A percentile compares a stretch with the other conserved stretches of the same genome.
Conservation (phyloP, 805 yeast genomes). For the Hanseniaspora jakobsenii region DNA sequence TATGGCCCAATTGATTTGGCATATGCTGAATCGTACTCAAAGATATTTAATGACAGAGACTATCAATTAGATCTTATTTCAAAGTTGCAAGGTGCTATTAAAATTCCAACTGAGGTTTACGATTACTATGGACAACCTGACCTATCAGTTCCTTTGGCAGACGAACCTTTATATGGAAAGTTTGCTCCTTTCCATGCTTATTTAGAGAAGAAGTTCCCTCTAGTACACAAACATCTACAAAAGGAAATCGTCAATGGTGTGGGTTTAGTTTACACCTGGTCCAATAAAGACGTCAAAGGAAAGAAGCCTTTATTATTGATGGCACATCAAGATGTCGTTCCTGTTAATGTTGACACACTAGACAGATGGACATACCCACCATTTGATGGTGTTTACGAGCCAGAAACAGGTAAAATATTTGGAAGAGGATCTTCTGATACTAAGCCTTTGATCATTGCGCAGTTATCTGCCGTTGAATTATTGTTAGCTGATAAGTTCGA, state of each 20-base stretch:
- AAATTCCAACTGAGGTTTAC: constrained; percentile 45
- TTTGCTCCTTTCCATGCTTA: constrained; percentile 41
- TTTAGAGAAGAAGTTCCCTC: constrained; percentile 44
- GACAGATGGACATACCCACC: constrained; percentile 56
- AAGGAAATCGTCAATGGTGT: constrained; percentile 48
- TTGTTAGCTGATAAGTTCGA: constrained; percentile 25
- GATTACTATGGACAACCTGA: constrained; percentile 32
- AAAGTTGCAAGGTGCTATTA: constrained; percentile 42
- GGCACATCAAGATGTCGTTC: constrained; percentile 77
- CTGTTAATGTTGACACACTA: constrained; percentile 48
- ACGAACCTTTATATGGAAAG: constrained; percentile 16
- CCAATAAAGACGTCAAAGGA: constrained; percentile 35
- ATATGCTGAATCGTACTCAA: constrained; percentile 5
- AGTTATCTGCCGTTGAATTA: constrained; percentile 49
- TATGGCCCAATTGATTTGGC: constrained; percentile 13
- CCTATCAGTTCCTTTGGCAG: constrained; percentile 15
- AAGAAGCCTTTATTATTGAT: constrained; percentile 57
- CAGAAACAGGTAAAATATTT: constrained; percentile 43
- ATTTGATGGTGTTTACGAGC: constrained; percentile 48
- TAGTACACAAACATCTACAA: constrained; percentile 36
- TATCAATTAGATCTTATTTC: constrained; percentile 14
- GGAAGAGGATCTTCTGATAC: constrained; percentile 72
- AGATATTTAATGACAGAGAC: constrained; percentile 13
- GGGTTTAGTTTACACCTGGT: constrained; percentile 53
- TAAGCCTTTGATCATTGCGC: constrained; percentile 52